A percentile compares a stretch with the other conserved stretches of the same genome.
phyloP scores from a whole-genome alignment of 257 asterid genomes.

The Gentiana macrophylla region DNA sequence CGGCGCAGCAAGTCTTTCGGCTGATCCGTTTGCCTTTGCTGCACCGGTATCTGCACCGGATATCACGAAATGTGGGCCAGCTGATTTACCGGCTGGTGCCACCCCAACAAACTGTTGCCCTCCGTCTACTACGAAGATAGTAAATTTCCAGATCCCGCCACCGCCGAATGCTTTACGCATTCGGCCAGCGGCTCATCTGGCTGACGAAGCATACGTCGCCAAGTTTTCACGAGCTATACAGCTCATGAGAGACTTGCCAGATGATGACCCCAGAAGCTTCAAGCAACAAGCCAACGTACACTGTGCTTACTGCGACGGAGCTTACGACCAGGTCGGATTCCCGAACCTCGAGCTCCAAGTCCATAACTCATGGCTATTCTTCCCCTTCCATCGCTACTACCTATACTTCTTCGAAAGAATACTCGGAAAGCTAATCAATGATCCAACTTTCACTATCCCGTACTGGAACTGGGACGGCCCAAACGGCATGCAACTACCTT shows the following conservation, averaged over 20 bases:
- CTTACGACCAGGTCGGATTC: constrained; percentile 66
- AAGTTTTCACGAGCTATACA: constrained; percentile 48
- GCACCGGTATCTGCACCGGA: constrained; percentile 62
- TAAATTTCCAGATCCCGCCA: constrained; percentile 45
- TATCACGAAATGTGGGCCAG: constrained; percentile 66
- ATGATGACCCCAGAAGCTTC: constrained; percentile 76
- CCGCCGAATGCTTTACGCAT: constrained; percentile 27
- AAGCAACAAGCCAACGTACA: constrained; percentile 71
- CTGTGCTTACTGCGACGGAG: constrained; percentile 85
- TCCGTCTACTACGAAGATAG: constrained; percentile 24
- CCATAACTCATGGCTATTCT: constrained; percentile 66
- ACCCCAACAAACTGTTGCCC: constrained; percentile 68
- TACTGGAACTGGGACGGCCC: constrained; percentile 80
- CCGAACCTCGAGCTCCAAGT: constrained; percentile 73
- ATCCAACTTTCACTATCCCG: constrained; percentile 65
- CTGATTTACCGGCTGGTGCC: constrained; percentile 50
- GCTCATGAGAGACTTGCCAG: constrained; percentile 67
- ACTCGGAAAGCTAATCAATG: constrained; percentile 48
- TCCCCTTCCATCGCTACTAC: constrained; percentile 64
- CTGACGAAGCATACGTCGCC: constrained; percentile 33
- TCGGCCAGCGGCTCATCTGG: constrained; percentile 74
- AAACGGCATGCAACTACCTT: constrained; percentile 53
- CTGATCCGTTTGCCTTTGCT: constrained; percentile 40
- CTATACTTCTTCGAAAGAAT: constrained; percentile 69
- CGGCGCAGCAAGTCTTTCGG: constrained; percentile 43